Conservation (phyloP, 2,329 filamentous ascomycete genomes). For the Rutstroemia sp. region DNA sequence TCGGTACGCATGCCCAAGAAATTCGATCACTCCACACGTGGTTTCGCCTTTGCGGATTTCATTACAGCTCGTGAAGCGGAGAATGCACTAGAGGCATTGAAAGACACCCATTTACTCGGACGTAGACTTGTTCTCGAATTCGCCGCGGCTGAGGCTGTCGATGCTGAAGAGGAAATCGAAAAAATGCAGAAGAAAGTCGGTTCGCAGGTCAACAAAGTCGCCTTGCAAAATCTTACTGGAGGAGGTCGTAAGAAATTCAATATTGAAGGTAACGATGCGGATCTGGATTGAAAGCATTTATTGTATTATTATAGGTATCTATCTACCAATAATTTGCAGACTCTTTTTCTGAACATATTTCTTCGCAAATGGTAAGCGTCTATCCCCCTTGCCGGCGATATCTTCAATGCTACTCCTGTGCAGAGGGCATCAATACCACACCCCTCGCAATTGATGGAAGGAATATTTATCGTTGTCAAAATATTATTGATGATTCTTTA, state of each 20-base stretch:
- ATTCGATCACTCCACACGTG: conserved; percentile 79
- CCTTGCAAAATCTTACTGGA: conserved; percentile 79
- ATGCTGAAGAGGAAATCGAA: conserved; percentile 91
- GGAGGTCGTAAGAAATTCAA: conserved; percentile 82
- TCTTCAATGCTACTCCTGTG: conserved; percentile 5
- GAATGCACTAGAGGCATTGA: conserved; percentile 84
- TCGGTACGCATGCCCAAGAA: conserved; percentile 94
- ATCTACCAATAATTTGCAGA: conserved; percentile 16
- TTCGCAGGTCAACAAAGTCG: conserved; percentile 83
- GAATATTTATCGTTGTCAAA: neutral
- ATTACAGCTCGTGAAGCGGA: conserved; percentile 81
- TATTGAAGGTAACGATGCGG: conserved; percentile 62
- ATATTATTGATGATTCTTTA: neutral
- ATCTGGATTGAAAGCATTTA: conserved; percentile 33
- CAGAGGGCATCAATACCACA: neutral
- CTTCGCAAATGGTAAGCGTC: conserved; percentile 9
- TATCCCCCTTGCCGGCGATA: conserved; percentile 9
- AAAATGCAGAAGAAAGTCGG: conserved; percentile 97
- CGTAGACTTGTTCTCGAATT: conserved; percentile 86
- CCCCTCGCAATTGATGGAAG: conserved; percentile 6
- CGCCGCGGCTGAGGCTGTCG: conserved; percentile 78
- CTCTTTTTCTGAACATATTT: conserved; percentile 5
- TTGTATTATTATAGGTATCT: conserved; percentile 8
- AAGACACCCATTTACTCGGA: conserved; percentile 88
- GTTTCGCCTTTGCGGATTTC: conserved; percentile 97